Base-by-base conservation (phyloP, 1,284 basidiomycete species). In the Vanrija humicola region DNA sequence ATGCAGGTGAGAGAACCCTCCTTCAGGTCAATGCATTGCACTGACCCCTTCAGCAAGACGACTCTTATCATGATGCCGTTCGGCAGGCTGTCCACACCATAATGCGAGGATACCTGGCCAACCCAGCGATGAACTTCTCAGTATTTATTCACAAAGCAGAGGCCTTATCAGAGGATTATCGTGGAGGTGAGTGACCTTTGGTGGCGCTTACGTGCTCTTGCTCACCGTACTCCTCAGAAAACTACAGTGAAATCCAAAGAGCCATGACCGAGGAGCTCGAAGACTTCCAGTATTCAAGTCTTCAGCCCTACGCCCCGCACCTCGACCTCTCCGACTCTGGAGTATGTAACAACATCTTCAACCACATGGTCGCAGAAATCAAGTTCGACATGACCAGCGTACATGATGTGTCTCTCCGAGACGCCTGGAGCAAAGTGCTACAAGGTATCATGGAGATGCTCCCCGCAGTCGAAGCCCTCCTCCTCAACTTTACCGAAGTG, bases 121-220 rank as follows among this genome's bases (percentile, higher is more conserved):
- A 92, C 68, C 88, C 86, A 6, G 79, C 81, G 44, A 84, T 95
- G 58, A 86, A 87, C 58, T 83, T 98, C 45, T 91, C 96, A 72
- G 86, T 98, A 23, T 97, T 98, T 68, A 88, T 97, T 16, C 95
- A 98, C 79, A 98, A 98, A 77, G 87, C 91, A 16, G 95, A 98
- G 74, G 88, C 87, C 42, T 78, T 95, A 56, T 87, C 89, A 54
- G 91, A 94, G 64, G 95, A 97, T 66, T 94, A 96, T 72, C 86
- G 91, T 66, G 85, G 88, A 55, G 91, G 91, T 91, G 66, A 28
- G 83, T 68, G 4, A 10, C 7, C 48, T 28, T 23, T 7, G n/a
- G 48, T 14, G 46, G n/a, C 53, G 19, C 46, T 57, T 38, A 25
- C 44, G 40, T 21, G 26, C 28, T 50, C 10, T n/a, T 26, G 26